phyloP scores from a whole-genome alignment of 495 filamentous ascomycete species.

The Xeromyces bisporus region DNA sequence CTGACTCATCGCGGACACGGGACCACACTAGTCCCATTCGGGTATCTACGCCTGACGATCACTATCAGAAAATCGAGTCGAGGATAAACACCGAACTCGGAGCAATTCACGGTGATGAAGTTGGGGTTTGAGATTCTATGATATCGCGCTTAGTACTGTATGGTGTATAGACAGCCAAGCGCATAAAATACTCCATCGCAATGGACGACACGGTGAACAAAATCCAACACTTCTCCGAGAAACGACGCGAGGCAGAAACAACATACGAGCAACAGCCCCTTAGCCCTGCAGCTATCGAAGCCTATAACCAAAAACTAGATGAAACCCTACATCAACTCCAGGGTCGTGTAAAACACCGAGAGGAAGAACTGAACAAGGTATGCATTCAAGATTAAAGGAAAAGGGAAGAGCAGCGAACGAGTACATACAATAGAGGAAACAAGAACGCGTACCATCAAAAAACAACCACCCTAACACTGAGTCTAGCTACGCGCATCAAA shows the following conservation, averaged over 20 bases:
- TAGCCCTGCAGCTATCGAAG: conserved; percentile 17
- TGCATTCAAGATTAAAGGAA: no score
- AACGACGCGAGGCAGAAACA: conserved; percentile 20
- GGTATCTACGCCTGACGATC: no score
- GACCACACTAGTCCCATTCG: conserved; percentile 8
- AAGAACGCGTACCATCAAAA: no score
- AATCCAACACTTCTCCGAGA: conserved; percentile 21
- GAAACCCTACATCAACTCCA: conserved; percentile 48
- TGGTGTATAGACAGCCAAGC: no score
- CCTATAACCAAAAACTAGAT: conserved; percentile 38
- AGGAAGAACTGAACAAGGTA: conserved; percentile 42
- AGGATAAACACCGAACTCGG: no score
- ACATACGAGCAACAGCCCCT: conserved; percentile 18
- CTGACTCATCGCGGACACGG: conserved; percentile 2
- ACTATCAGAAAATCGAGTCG: no score
- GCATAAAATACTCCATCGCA: no score
- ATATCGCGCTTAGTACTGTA: no score
- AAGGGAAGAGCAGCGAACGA: conserved; percentile 1
- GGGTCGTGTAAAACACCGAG: conserved; percentile 45
- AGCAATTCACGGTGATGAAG: no score
- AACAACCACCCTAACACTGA: conserved; percentile 6
- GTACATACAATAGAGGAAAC: no score
- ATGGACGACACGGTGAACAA: conserved; percentile 19
- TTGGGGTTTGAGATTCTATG: no score
- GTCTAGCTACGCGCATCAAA: conserved; percentile 27